Base-by-base conservation (phyloP, 176 grass and related monocot genomes). In the Pharus latifolius region DNA sequence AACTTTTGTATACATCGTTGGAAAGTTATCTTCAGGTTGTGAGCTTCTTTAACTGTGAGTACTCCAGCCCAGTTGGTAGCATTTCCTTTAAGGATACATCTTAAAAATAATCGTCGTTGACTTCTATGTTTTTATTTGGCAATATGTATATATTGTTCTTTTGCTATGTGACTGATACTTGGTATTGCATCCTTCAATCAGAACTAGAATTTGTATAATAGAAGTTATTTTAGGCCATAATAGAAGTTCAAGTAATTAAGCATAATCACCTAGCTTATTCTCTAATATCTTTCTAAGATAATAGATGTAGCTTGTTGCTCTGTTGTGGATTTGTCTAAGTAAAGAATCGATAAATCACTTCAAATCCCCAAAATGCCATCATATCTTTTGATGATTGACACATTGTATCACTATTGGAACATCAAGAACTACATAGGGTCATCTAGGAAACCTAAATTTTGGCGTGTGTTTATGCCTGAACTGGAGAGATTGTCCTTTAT, bases 91-190 rank as follows among this genome's bases (percentile, higher is more conserved):
- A 52, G 33, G 56, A 12, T 64, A 24, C 8, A 63, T 49, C 35
- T 4, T 55, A 56, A 3, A 28, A 46, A 38, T 10, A 38, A 26
- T 60, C 46, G 19, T 44, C 63, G 33, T 49, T 32, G 55, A 32
- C 47, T 46, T 60, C 17, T 70, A 64, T 63, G 10, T 82, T 47
- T 61, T 64, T 35, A 53, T 52, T 52, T n/a, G n/a, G n/a, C n/a
- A n/a, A 5, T 38, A 5, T 38, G 35, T 9, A 38, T 38, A 38
- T 38, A 38, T 38, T 38, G 35, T 38, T 38, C 8, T 9, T 5
- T 38, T 38, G 4, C 35, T 38, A 38, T 38, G 9, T n/a, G n/a
- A n/a, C n/a, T n/a, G n/a, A n/a, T 38, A 38, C 4, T 38, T 38
- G 35, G 35, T 38, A 38, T 38, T 38, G 35, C 35, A 38, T 38